Conservation (phyloP, 768 basidiomycete species). For the Piloderma croceum region DNA sequence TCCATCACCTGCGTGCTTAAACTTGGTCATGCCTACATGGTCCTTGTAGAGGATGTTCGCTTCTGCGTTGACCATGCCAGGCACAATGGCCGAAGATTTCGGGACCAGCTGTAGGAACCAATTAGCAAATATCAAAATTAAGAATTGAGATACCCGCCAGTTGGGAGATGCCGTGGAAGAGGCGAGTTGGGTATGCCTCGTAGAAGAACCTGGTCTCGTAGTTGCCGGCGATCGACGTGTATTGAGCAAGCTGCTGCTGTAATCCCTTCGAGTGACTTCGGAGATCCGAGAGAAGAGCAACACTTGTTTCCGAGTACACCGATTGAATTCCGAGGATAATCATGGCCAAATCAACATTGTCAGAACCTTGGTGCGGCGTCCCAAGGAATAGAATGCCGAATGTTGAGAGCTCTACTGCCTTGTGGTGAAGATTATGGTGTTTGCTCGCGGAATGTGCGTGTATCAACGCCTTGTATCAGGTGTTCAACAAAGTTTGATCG, state of each 20-base stretch:
- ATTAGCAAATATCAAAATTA: too few relatives aligned
- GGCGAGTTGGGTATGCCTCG: too few relatives aligned
- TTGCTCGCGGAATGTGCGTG: slow-evolving; percentile 3
- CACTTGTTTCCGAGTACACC: slow-evolving; percentile 6
- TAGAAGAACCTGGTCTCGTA: slow-evolving; percentile 7
- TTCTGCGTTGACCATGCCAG: too few relatives aligned
- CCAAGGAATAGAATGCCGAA: slow-evolving; percentile 8
- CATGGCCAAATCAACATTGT: slow-evolving; percentile 4
- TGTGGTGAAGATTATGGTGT: slow-evolving; percentile 7
- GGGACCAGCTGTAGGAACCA: too few relatives aligned
- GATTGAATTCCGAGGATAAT: slow-evolving; percentile 8
- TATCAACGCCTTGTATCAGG: slow-evolving; percentile 6
- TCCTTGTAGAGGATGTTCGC: too few relatives aligned
- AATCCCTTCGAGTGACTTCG: slow-evolving; percentile 3
- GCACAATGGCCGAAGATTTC: too few relatives aligned
- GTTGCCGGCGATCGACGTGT: slow-evolving; percentile 5
- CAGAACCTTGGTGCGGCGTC: slow-evolving; percentile 8
- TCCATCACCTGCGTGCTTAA: too few relatives aligned
- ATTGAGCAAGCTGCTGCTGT: slow-evolving; percentile 9
- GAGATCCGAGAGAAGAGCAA: slow-evolving; percentile 5
- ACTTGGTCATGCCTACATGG: too few relatives aligned
- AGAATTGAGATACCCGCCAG: too few relatives aligned
- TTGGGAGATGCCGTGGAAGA: too few relatives aligned
- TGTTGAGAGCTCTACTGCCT: too few relatives aligned
- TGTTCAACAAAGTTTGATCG: too few relatives aligned